A percentile compares a stretch with the other conserved stretches of the same genome.
Evolutionary conservation across 805 yeast species (phyloP).

Genomic region (Schwanniomyces sp.): DNA sequence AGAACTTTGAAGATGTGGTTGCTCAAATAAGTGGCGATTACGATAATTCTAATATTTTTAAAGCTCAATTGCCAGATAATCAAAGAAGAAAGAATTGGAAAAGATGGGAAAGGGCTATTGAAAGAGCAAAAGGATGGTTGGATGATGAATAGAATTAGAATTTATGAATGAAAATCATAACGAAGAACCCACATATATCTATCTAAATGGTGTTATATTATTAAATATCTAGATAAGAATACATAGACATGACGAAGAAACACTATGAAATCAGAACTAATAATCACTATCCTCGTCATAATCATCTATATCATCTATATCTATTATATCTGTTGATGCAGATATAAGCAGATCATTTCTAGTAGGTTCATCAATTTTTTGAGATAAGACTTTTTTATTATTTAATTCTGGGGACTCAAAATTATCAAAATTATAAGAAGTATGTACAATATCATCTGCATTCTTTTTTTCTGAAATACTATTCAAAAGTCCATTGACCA

Average conservation of each 20-base stretch:
- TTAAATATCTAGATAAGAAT: no score
- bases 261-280: background rate
- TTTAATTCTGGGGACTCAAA: constrained; percentile 3
- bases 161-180: background rate
- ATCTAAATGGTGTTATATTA: background rate
- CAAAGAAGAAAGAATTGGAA: constrained; percentile 65
- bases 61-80: constrained; percentile 49
- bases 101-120: constrained; percentile 84
- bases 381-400: background rate
- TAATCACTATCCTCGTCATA: constrained; percentile 13
- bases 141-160: constrained; percentile 23
- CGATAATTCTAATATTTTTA: constrained; percentile 25
- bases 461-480: constrained; percentile 25
- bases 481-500: constrained; percentile 22
- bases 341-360: background rate
- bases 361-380: background rate
- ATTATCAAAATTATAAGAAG: constrained; percentile 29
- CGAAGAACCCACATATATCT: background rate
- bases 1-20: constrained; percentile 66
- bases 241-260: background rate
- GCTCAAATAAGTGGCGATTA: constrained; percentile 33
- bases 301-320: constrained; percentile 30
- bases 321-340: constrained; percentile 5
- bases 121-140: constrained; percentile 82
- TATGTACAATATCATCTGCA: constrained; percentile 17